These are phyloP conservation scores for Globisporangium cederbergense DNA, from an alignment of 352 stramenopile genomes.

Conservation along the genomic window DNA sequence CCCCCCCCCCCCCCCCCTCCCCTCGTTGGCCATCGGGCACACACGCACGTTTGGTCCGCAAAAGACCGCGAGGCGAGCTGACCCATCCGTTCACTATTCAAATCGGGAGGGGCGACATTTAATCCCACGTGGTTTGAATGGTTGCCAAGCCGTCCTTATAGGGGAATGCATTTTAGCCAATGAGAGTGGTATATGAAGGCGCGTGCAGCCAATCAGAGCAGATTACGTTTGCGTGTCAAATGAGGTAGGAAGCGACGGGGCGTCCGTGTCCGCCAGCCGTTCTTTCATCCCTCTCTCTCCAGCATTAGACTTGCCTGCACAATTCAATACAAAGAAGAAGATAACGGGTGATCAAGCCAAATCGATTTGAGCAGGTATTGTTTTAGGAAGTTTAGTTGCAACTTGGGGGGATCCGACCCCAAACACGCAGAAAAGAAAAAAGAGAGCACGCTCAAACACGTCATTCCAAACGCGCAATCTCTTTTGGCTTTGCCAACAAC, in stretches of 20 bases:
- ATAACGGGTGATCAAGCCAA: background rate
- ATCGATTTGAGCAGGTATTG: background rate
- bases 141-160: constrained; percentile 6
- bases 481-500: background rate
- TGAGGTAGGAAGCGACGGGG: background rate
- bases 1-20: too few relatives aligned
- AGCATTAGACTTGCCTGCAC: background rate
- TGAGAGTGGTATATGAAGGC: background rate
- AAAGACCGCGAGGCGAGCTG: background rate
- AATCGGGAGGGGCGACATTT: background rate
- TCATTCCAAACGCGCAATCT: background rate
- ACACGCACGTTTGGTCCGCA: background rate
- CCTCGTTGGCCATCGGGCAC: background rate
- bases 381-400: background rate
- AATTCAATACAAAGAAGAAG: background rate
- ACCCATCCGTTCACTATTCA: background rate
- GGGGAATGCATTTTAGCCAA: constrained; percentile 7
- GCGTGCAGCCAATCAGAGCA: background rate
- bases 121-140: constrained; percentile 11
- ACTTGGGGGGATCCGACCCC: constrained; percentile 2
- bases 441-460: background rate
- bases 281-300: background rate
- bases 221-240: background rate
- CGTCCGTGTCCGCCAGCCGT: background rate
- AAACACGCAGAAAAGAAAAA: constrained; percentile 15